These are phyloP conservation scores for Mycena alexandri DNA, from an alignment of 768 basidiomycete genomes.

Conservation along the genomic window DNA sequence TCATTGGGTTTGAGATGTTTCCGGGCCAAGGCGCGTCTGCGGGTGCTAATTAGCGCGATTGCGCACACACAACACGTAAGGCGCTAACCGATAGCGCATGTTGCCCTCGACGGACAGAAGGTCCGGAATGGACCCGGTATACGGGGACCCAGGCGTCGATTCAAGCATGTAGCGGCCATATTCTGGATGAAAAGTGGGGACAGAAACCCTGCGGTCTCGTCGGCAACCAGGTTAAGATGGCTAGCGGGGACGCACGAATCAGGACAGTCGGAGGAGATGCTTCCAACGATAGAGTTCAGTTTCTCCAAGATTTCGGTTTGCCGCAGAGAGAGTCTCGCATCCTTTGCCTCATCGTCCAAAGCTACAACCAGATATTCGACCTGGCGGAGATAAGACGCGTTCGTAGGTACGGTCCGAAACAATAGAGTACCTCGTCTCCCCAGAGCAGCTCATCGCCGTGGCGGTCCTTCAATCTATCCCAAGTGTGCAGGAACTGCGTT, in stretches of 20 bases:
- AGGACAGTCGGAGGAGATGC: conserved; percentile 71
- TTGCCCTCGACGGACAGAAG: conserved; percentile 92
- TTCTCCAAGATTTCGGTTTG: conserved; percentile 94
- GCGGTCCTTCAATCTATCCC: conserved; percentile 92
- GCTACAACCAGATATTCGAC: conserved; percentile 96
- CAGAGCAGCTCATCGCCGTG: conserved; percentile 93
- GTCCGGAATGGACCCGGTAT: conserved; percentile 88
- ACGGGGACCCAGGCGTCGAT: conserved; percentile 95
- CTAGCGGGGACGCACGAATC: conserved; percentile 62
- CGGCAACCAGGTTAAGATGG: background rate
- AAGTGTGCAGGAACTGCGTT: conserved; percentile 93
- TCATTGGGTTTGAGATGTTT: conserved; percentile 88
- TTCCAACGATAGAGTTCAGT: conserved; percentile 74
- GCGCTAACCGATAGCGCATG: conserved; percentile 89
- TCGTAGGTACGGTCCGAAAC: background rate
- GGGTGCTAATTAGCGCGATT: conserved; percentile 3
- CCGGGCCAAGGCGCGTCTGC: conserved; percentile 86
- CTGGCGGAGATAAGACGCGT: conserved; percentile 55
- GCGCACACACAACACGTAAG: conserved; percentile 14
- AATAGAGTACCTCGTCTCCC: conserved; percentile 91
- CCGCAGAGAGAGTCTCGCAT: conserved; percentile 91
- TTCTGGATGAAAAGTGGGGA: conserved; percentile 97
- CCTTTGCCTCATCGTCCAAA: conserved; percentile 82
- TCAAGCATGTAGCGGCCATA: conserved; percentile 99
- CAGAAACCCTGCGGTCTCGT: conserved; percentile 62